Conservation (phyloP, 495 filamentous ascomycete species). For the Penicillium crystallinum region DNA sequence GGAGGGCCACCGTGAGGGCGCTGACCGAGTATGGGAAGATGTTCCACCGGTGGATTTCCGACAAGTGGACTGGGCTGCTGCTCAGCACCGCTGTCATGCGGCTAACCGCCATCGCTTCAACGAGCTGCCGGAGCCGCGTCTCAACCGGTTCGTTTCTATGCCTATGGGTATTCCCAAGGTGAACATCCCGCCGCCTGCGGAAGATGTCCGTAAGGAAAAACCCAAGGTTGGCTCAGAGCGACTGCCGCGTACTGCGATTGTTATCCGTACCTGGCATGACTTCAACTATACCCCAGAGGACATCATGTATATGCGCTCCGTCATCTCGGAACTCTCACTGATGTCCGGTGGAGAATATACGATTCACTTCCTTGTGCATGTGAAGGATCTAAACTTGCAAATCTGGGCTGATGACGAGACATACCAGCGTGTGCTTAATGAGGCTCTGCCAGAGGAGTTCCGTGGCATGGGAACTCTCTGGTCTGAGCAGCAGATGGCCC, state of each 20-base stretch:
- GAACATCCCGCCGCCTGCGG: constrained; percentile 1
- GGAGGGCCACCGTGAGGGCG: constrained; percentile 71
- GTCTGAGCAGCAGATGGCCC: constrained; percentile 86
- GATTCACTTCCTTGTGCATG: constrained; percentile 61
- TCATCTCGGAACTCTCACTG: constrained; percentile 59
- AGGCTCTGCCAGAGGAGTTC: constrained; percentile 80
- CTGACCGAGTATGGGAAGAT: constrained; percentile 67
- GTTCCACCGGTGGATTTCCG: constrained; percentile 66
- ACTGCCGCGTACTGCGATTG: constrained; percentile 53
- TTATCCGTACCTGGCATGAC: constrained; percentile 61
- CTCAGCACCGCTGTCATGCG: constrained; percentile 62
- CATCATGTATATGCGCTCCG: constrained; percentile 50
- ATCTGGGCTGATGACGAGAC: constrained; percentile 62
- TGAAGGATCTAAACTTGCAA: constrained; percentile 57
- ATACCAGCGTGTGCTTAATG: constrained; percentile 59
- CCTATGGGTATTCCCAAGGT: constrained; percentile 30
- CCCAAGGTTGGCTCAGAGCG: constrained; percentile 21
- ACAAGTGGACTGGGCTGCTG: constrained; percentile 67
- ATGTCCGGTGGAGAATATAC: constrained; percentile 59
- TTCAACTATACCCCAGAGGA: constrained; percentile 51
- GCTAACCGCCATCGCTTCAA: constrained; percentile 69
- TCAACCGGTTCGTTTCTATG: constrained; percentile 44
- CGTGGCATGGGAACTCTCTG: constrained; percentile 82
- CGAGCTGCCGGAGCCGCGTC: constrained; percentile 35
- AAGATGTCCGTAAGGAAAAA: constrained; percentile 9